These are phyloP conservation scores for Lasiosphaeria hispida DNA, from an alignment of 495 filamentous ascomycete species.

Conservation along the genomic window DNA sequence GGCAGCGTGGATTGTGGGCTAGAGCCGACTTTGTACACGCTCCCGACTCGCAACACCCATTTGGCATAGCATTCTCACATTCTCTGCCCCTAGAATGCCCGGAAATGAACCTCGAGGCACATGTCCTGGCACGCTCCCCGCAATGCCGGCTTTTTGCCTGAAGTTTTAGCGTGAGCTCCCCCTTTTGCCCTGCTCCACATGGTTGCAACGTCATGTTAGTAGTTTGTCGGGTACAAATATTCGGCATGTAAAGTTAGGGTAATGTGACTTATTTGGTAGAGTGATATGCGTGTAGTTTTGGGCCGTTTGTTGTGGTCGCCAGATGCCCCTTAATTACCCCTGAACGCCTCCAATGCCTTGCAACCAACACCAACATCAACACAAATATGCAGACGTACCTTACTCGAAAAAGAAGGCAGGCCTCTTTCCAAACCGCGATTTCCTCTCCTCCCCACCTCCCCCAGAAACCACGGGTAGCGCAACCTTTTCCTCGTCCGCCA, in stretches of 20 bases:
- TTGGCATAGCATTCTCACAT: no score
- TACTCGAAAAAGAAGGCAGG: slow-evolving; percentile 19
- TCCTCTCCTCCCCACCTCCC: neutral
- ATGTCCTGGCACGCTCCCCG: no score
- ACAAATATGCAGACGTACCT: neutral
- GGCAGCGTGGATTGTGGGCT: no score
- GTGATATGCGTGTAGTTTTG: no score
- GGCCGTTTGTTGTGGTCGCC: neutral
- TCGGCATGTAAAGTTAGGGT: no score
- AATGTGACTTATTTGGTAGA: no score
- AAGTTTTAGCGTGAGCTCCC: slow-evolving; percentile 14
- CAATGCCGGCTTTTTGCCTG: slow-evolving; percentile 25
- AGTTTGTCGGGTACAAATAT: no score
- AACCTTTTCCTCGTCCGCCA: slow-evolving; percentile 19
- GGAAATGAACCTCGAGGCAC: no score
- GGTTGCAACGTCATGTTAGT: neutral
- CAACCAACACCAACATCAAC: neutral
- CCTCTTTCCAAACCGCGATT: slow-evolving; percentile 1
- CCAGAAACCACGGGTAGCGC: neutral
- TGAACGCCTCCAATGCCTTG: neutral
- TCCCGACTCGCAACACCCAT: no score
- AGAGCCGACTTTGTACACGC: no score
- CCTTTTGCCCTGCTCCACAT: no score
- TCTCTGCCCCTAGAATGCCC: no score
- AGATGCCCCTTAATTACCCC: neutral